Base-by-base conservation (phyloP, 2,329 filamentous ascomycete species). In the Monosporascus cannonballus region DNA sequence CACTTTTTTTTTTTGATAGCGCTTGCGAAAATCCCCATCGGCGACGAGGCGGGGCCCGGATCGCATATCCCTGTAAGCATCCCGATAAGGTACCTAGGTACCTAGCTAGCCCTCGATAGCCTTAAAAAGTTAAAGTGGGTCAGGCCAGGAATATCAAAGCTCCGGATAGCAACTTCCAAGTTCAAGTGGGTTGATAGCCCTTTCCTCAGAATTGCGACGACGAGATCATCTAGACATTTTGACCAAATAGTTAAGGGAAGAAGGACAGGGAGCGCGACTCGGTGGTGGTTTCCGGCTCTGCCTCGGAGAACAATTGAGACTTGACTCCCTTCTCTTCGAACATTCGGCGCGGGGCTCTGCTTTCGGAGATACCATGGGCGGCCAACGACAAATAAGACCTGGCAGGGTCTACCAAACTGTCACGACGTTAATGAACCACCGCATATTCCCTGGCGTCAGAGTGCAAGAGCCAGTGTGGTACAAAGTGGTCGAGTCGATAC, bases 401-500 rank as follows among this genome's bases (percentile, higher is more conserved):
- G 59, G 70, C 49, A 68, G 70, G 57, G 71, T 79, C 51, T 74
- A 72, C 61, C 71, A 78, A 64, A 73, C 67, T 1, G 72, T 71
- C 47, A 66, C 70, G 39, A 62, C 58, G 38, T 56, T 76, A 27
- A 51, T 71, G 48, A 68, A 70, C 55, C 65, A 70, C 50, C 64
- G 65, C 48, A 66, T 69, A 49, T 59, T 67, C 37, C 57, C 56
- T 30, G 30, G 3, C 2, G 54, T 66, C 54, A 59, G 54, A 60
- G 65, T 62, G 54, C 65, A 69, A 57, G 51, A 68, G 37, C 71
- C 74, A 38, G 53, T 75, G 50, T 84, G 81, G 81, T 76, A 76
- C 54, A 66, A 73, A 9, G 75, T 77, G 30, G 67, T 84, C 59
- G 71, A 75, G 60, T 66, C 69, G 14, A 76, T 82, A 38, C 82